Conservation (phyloP, 768 basidiomycete species). For the Termitomyces sp. region DNA sequence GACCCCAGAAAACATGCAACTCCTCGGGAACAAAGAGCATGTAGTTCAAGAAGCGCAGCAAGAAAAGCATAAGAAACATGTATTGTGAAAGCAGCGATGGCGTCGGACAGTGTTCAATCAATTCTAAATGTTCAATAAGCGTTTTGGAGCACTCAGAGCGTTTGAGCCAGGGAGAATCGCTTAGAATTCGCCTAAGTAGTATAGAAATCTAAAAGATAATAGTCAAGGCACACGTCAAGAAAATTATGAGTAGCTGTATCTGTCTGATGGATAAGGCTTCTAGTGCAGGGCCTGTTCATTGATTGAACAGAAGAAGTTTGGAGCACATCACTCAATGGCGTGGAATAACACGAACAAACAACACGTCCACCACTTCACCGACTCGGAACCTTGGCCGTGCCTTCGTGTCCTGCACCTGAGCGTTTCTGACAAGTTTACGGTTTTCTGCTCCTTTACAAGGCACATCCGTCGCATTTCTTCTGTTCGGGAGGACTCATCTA, state of each 20-base stretch:
- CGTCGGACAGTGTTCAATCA: slow-evolving; percentile 2
- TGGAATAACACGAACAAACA: slow-evolving; percentile 8
- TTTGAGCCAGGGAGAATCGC: no score
- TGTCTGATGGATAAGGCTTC: slow-evolving; percentile 7
- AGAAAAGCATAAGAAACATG: slow-evolving; percentile 5
- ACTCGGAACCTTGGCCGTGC: neutral
- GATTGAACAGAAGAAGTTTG: neutral
- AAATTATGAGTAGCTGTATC: neutral
- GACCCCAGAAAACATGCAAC: neutral
- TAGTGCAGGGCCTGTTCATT: slow-evolving; percentile 10
- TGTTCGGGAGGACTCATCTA: neutral
- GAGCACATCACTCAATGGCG: neutral
- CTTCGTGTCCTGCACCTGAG: neutral
- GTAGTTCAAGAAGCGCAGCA: neutral
- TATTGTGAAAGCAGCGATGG: neutral
- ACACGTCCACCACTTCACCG: slow-evolving; percentile 7
- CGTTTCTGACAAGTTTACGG: slow-evolving; percentile 13
- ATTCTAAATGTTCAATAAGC: neutral
- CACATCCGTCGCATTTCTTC: neutral
- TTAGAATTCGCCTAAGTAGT: neutral
- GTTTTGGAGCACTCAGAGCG: no score
- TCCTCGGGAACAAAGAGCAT: neutral
- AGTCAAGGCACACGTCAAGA: neutral
- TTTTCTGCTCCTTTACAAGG: slow-evolving; percentile 1
- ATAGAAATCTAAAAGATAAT: neutral